phyloP scores from a whole-genome alignment of 2,329 filamentous ascomycete genomes.

The Diaporthe citrichinensis region DNA sequence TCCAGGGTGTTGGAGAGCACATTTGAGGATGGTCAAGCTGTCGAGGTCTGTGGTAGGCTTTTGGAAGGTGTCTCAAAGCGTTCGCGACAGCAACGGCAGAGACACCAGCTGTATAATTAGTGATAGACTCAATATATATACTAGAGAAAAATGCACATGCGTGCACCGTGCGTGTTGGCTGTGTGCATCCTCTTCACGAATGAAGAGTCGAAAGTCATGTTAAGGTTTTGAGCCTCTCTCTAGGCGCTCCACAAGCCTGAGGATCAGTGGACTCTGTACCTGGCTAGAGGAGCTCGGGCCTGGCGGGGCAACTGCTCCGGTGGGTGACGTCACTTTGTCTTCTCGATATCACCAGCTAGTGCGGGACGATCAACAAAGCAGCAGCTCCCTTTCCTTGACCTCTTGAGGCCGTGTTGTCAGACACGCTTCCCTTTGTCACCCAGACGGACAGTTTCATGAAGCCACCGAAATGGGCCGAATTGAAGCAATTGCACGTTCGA shows the following conservation, averaged over 20 bases:
- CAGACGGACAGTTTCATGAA: background rate
- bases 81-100: background rate
- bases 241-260: background rate
- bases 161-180: too few species aligned
- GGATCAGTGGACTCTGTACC: background rate
- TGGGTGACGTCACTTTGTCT: background rate
- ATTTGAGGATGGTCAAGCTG: background rate
- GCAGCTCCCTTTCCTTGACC: background rate
- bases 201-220: background rate
- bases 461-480: slow-evolving; percentile 48
- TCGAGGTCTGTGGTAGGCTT: background rate
- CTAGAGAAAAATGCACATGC: background rate
- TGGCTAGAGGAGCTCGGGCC: background rate
- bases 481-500: slow-evolving; percentile 56
- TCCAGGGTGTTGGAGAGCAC: background rate
- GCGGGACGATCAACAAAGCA: background rate
- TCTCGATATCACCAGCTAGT: background rate
- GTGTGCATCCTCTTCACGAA: background rate
- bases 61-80: background rate
- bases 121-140: background rate
- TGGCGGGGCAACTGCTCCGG: slow-evolving; percentile 22
- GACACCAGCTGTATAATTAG: background rate
- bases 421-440: background rate
- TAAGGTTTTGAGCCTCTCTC: slow-evolving; percentile 21
- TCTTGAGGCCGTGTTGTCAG: background rate